Evolutionary conservation across 495 filamentous ascomycete species (phyloP), one percentile per base, ranked within the genome.

Genomic region (Talaromyces thailandensis): DNA sequence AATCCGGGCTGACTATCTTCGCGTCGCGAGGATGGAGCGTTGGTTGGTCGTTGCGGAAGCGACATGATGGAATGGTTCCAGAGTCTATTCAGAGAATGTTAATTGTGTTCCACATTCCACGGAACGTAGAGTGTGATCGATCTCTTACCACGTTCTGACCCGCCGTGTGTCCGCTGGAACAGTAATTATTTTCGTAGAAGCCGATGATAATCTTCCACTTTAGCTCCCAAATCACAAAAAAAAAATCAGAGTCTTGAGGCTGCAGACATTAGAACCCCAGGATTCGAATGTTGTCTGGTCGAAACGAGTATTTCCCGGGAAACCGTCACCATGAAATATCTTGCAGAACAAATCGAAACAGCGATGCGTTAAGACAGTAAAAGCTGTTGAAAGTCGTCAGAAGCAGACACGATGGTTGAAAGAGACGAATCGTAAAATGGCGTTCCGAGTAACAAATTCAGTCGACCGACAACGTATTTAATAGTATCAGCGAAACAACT

Each of bases 11-110:
- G 76, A 40, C 66, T 74, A 64, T 83, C 83, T 62, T 88, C 85
- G 63, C 81, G 82, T 48, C 81, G 78, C 45, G 86, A 82, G 63
- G 79, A 84, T 24, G 62, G 62, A 64, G 75, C 73, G 63, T 79
- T 77, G 61, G 76, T 79, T 62, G 88, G 87, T 68, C 85, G 77
- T 70, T 86, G 83, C 61, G 88, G 86, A 63, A 88, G 77, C 71
- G 87, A 88, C 87, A 90, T 90, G 65, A 40, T 68, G 40, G 40
- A 26, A 52, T 23, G 24, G 18, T 52, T 21, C 48, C 12, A 28
- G 23, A 28, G 24, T 55, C 51, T 55, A 55, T 12, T 48, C 43
- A 35, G 43, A 55, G 28, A 28, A 28, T 55, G 26, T 55, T 16
- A 55, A 55, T 55, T 28, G 3, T 1, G 24, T 26, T 28, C 56